These are phyloP conservation scores for Rhinocladiella similis DNA, from an alignment of 2,329 filamentous ascomycete species.

Conservation along the genomic window DNA sequence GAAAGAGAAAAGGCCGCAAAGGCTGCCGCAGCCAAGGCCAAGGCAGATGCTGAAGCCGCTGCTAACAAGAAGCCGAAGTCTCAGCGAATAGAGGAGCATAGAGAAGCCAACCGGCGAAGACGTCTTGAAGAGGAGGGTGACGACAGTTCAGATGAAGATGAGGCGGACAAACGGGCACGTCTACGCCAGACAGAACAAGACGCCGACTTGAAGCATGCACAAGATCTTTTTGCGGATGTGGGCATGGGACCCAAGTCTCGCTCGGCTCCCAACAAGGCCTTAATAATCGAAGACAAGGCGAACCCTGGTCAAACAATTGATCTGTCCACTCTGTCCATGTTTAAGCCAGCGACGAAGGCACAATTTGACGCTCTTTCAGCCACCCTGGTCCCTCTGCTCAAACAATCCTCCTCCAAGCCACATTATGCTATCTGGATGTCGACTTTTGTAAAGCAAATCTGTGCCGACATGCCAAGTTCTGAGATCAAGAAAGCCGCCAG, in stretches of 20 bases:
- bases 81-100: conserved; percentile 79
- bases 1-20: conserved; percentile 94
- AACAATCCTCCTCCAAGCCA: conserved; percentile 76
- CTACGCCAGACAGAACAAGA: conserved; percentile 81
- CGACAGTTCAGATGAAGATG: conserved; percentile 64
- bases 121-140: conserved; percentile 57
- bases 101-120: conserved; percentile 62
- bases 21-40: conserved; percentile 80
- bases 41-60: conserved; percentile 82
- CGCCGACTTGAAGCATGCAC: conserved; percentile 81
- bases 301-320: conserved; percentile 81
- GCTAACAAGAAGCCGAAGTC: conserved; percentile 88
- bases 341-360: conserved; percentile 83
- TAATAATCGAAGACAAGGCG: conserved; percentile 68
- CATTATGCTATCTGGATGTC: conserved; percentile 89
- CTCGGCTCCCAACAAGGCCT: conserved; percentile 62
- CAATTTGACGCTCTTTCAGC: conserved; percentile 81
- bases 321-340: conserved; percentile 74
- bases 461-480: conserved; percentile 82
- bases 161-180: conserved; percentile 70
- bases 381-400: conserved; percentile 75
- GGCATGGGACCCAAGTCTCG: conserved; percentile 70
- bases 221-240: conserved; percentile 82
- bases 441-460: conserved; percentile 84
- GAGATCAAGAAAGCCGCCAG: conserved; percentile 97